These are phyloP conservation scores for Podospora tetraspora DNA, from an alignment of 495 filamentous ascomycete genomes.

Conservation along the genomic window DNA sequence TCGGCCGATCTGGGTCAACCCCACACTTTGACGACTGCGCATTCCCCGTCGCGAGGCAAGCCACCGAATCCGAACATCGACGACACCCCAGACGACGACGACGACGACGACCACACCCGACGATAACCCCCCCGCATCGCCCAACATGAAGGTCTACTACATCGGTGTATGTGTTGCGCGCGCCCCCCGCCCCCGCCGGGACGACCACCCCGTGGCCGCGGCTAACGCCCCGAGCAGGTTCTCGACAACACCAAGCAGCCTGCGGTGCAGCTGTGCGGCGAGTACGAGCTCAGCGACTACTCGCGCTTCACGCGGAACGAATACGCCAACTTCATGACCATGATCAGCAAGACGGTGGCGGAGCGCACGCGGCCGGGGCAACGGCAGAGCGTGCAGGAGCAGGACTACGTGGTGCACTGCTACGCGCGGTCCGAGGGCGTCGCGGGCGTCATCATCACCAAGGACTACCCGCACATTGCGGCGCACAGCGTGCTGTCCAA, in stretches of 20 bases:
- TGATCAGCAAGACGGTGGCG: constrained; percentile 66
- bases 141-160: constrained; percentile 82
- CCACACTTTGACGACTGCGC: not conserved
- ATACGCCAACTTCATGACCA: constrained; percentile 62
- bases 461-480: constrained; percentile 82
- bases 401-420: constrained; percentile 83
- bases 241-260: constrained; percentile 50
- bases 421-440: constrained; percentile 86
- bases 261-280: constrained; percentile 72
- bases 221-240: constrained; percentile 19
- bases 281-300: constrained; percentile 74
- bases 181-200: not conserved
- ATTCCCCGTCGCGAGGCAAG: not conserved
- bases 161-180: constrained; percentile 16
- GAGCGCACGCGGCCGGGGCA: constrained; percentile 81
- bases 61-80: not conserved
- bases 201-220: not conserved
- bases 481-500: constrained; percentile 94
- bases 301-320: constrained; percentile 71
- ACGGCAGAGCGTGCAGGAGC: constrained; percentile 86
- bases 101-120: not conserved
- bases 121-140: not conserved
- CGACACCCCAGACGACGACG: not conserved
- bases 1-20: not conserved
- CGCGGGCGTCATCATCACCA: constrained; percentile 79